Evolutionary conservation across 176 grass and related monocot species (phyloP), one percentile per base, ranked within the genome.

Genomic region (Aegilops sharonensis): DNA sequence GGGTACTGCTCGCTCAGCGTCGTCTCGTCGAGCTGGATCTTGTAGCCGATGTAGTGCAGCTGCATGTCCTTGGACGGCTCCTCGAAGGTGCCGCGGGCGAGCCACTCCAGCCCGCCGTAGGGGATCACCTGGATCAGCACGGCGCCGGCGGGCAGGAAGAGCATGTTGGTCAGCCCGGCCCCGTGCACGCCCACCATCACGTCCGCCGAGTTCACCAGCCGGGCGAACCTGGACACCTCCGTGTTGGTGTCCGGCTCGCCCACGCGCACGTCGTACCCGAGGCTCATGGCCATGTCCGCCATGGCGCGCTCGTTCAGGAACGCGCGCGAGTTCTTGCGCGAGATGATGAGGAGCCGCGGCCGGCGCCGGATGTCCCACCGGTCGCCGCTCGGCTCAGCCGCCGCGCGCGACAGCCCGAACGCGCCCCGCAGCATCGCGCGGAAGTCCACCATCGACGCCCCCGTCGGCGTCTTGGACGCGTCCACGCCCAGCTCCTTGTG

Each of bases 151-250:
- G 97, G 94, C 9, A 98, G 85, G 92, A 98, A 98, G 30, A 98
- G 88, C 97, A 98, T 96, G 90, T 96, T 92, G 68, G 97, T 92
- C 25, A 98, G 91, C 52, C 97, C 97, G 0, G 85, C 97, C 14
- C 97, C 97, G 52, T 98, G 97, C 27, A 95, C 97, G 20, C 97
- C 97, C 57, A 98, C 86, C 97, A 98, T 95, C 50, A 98, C 97
- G 89, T 98, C 97, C 74, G 90, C 90, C 27, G 94, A 94, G 82
- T 98, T 98, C 81, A 98, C 97, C 82, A 96, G 89, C 65, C 97
- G 81, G 8, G 97, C 89, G 85, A 98, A 96, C 88, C 90, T 87
- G 65, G 85, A 77, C 57, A 91, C 86, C 54, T 98, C 97, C 47
- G 92, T 88, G 84, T 74, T 92, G 20, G 68, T 47, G 34, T 95